Percentiles rank a stretch among this genome's conserved stretches.
Conservation (phyloP, 75 land plant genomes). For the Pseudotsuga menziesii region DNA sequence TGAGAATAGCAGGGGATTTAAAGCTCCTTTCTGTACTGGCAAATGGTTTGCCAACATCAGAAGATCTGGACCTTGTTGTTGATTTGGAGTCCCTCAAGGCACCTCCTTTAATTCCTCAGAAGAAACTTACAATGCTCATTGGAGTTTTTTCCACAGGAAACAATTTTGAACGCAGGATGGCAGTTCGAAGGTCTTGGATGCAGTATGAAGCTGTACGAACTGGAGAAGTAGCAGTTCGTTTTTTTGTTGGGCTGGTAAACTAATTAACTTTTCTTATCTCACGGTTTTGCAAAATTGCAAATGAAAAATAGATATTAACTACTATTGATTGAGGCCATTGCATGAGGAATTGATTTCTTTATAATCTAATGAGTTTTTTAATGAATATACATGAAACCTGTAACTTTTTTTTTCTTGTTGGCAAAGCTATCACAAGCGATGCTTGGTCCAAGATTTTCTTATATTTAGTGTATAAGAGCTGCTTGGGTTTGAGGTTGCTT, state of each 20-base stretch:
- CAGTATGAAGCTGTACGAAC: constrained; percentile 71
- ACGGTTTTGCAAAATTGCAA: not conserved
- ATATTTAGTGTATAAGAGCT: not conserved
- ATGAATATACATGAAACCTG: not conserved
- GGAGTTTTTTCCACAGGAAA: constrained; percentile 82
- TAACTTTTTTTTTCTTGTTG: not conserved
- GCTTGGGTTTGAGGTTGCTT: not conserved
- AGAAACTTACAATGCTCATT: constrained; percentile 47
- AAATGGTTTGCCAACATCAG: constrained; percentile 76
- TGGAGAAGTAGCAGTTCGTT: constrained; percentile 79
- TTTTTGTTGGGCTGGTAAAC: constrained; percentile 87
- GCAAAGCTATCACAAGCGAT: not conserved
- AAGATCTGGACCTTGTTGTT: constrained; percentile 40
- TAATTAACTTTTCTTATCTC: not conserved
- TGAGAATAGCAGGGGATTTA: constrained; percentile 64
- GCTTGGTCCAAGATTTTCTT: not conserved
- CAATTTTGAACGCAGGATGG: constrained; percentile 88
- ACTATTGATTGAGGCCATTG: not conserved
- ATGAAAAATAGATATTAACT: not conserved
- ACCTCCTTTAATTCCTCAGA: constrained; percentile 39
- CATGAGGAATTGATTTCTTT: not conserved
- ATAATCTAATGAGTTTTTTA: not conserved
- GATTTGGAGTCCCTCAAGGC: constrained; percentile 66
- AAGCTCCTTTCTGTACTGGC: constrained; percentile 58
- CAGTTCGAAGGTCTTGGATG: constrained; percentile 87